Conservation (phyloP, 768 basidiomycete genomes). For the Pisolithus microcarpus region DNA sequence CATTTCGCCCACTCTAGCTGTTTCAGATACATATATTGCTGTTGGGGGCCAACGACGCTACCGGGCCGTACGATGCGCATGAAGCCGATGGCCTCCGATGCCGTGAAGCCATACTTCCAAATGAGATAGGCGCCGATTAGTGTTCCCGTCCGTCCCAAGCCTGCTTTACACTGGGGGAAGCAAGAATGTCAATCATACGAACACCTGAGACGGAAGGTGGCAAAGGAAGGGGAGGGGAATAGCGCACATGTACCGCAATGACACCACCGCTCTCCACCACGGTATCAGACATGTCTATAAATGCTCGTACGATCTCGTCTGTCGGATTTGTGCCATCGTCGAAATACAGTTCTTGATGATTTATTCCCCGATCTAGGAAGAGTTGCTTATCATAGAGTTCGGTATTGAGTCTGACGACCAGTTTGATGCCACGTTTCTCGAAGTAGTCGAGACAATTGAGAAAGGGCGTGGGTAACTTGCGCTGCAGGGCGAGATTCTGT, state of each 20-base stretch:
- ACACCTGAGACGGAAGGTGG: conserved; percentile 11
- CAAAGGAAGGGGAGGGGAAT: conserved; percentile 5
- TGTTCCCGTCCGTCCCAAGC: conserved; percentile 92
- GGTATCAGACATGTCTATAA: conserved; percentile 79
- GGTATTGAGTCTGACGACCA: conserved; percentile 92
- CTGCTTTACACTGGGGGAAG: conserved; percentile 78
- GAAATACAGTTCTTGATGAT: conserved; percentile 90
- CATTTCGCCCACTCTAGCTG: conserved; percentile 92
- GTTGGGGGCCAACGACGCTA: conserved; percentile 85
- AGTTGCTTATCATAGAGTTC: conserved; percentile 78
- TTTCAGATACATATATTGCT: conserved; percentile 93
- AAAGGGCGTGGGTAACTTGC: conserved; percentile 74
- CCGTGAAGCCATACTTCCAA: conserved; percentile 98
- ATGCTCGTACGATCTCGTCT: conserved; percentile 88
- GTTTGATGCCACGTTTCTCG: conserved; percentile 75
- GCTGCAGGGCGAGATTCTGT: conserved; percentile 56
- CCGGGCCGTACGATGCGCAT: conserved; percentile 98
- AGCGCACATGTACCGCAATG: conserved; percentile 80
- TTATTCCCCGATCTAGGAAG: conserved; percentile 80
- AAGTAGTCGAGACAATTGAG: conserved; percentile 92
- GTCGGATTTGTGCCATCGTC: conserved; percentile 98
- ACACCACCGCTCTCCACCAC: conserved; percentile 73
- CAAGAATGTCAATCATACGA: conserved; percentile 7
- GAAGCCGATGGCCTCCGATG: conserved; percentile 91
- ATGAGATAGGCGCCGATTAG: conserved; percentile 97